Conservation (phyloP, 305 asterid species). For the Fraxinus albicans region DNA sequence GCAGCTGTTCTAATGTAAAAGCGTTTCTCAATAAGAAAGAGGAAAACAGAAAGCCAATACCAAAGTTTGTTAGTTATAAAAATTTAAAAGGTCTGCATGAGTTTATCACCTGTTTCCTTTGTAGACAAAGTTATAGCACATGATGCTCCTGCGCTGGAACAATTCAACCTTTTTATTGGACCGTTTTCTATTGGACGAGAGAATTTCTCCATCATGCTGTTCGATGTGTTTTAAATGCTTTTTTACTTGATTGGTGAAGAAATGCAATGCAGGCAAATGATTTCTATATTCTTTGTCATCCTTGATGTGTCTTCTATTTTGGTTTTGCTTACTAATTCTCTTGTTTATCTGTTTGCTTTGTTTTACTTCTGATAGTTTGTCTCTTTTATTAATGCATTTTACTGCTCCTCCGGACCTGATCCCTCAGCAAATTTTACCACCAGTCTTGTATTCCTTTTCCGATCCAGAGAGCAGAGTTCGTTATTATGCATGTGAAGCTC, state of each 20-base stretch:
- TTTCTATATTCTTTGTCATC: background rate
- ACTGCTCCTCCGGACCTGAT: slow-evolving; percentile 25
- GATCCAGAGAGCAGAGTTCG: slow-evolving; percentile 99
- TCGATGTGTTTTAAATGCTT: background rate
- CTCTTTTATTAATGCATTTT: slow-evolving; percentile 25
- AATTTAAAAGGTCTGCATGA: background rate
- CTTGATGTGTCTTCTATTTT: background rate
- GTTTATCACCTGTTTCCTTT: background rate
- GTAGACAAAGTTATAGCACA: background rate
- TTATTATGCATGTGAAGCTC: slow-evolving; percentile 97
- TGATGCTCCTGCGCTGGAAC: background rate
- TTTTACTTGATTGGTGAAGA: background rate
- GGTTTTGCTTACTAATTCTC: slow-evolving; percentile 4
- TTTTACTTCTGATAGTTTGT: slow-evolving; percentile 10
- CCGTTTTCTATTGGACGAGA: background rate
- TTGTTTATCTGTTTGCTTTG: slow-evolving; percentile 20
- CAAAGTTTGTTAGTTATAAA: background rate
- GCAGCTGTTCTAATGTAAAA: background rate
- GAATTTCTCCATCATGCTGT: background rate
- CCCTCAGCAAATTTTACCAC: slow-evolving; percentile 91
- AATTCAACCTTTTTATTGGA: background rate
- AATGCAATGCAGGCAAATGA: background rate
- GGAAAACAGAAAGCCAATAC: background rate
- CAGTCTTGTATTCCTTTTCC: slow-evolving; percentile 80
- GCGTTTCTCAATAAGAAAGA: background rate